Conservation (phyloP, 1,284 basidiomycete species). For the Cutaneotrichosporon cyanovorans region DNA sequence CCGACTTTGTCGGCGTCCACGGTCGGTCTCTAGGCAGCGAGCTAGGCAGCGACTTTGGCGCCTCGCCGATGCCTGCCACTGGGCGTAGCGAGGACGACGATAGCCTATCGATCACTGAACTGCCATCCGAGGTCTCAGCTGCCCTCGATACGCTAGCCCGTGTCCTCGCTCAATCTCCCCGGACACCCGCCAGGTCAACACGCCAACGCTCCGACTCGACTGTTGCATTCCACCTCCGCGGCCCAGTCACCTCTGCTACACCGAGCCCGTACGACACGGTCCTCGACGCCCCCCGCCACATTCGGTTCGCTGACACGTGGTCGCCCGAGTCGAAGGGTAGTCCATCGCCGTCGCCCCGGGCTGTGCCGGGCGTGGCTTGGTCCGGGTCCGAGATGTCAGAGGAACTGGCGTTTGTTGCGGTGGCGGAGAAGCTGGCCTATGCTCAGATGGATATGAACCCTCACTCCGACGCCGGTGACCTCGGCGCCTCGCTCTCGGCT, state of each 20-base stretch:
- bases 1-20: conserved; percentile 6
- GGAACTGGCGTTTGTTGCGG: no score
- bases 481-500: background rate
- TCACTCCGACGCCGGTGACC: background rate
- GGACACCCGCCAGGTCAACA: no score
- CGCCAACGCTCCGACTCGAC: background rate
- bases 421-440: no score
- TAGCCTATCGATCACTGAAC: background rate
- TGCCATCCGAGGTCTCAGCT: background rate
- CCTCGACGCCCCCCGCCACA: background rate
- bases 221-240: conserved; percentile 6
- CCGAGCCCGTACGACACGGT: conserved; percentile 6
- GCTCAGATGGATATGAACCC: no score
- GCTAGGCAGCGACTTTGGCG: conserved; percentile 10
- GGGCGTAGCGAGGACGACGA: background rate
- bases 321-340: conserved; percentile 3
- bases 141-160: background rate
- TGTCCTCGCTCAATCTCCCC: background rate
- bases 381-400: no score
- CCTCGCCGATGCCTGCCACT: background rate
- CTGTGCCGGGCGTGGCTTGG: no score
- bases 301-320: conserved; percentile 1
- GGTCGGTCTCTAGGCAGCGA: conserved; percentile 29
- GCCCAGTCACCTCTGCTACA: background rate
- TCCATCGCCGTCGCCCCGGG: conserved; percentile 6